These are phyloP conservation scores for Artemisia princeps DNA, from an alignment of 140 eudicot species.

Conservation along the genomic window DNA sequence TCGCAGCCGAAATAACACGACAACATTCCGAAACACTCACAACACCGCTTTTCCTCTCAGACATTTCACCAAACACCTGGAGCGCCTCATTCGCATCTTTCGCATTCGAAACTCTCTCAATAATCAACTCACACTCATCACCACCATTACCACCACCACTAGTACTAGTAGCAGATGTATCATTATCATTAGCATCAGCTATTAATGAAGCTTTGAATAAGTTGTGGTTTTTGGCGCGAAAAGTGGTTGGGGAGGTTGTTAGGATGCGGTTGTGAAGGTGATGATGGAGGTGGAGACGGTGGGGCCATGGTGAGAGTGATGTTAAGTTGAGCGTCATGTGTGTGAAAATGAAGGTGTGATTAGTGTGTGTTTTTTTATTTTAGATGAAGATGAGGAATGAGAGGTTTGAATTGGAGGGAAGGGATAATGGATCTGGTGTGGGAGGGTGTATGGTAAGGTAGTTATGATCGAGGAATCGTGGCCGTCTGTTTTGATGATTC, in stretches of 20 bases:
- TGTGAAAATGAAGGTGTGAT: conserved; percentile 19
- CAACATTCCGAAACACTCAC: conserved; percentile 53
- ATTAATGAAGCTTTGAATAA: conserved; percentile 28
- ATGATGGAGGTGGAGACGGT: conserved; percentile 24
- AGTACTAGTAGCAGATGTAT: conserved; percentile 15
- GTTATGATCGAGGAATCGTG: too few relatives aligned
- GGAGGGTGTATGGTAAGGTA: too few relatives aligned
- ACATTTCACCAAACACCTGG: conserved; percentile 47
- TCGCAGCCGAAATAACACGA: conserved; percentile 63
- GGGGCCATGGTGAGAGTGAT: conserved; percentile 28
- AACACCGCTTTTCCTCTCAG: conserved; percentile 44
- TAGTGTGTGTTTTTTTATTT: background rate
- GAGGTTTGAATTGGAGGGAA: conserved; percentile 20
- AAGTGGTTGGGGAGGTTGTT: conserved; percentile 6
- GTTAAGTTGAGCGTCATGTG: conserved; percentile 34
- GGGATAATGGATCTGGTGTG: too few relatives aligned
- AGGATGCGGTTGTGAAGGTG: conserved; percentile 14
- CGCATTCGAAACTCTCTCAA: conserved; percentile 39
- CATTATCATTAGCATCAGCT: background rate
- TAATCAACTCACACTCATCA: conserved; percentile 34
- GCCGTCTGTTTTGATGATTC: background rate
- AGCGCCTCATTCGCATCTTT: conserved; percentile 63
- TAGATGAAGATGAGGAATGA: conserved; percentile 32
- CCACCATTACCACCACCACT: conserved; percentile 28
- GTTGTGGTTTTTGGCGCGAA: conserved; percentile 17